Percentiles rank a stretch among this genome's conserved stretches.
Conservation (phyloP, 208 protist genomes). For the Borovskyia barvae region DNA sequence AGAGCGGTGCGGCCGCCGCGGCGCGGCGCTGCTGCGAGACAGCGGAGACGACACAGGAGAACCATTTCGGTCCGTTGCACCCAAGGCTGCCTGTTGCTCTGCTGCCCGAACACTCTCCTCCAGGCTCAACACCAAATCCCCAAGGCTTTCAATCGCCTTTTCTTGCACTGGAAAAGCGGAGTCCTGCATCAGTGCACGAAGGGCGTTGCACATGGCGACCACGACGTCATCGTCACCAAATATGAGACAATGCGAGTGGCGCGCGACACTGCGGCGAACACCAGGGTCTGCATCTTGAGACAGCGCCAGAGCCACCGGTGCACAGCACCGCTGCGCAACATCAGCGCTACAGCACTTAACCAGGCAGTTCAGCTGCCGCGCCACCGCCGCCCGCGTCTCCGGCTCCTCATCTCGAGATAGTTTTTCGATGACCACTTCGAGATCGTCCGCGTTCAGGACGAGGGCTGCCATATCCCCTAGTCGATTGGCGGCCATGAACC, state of each 20-base stretch:
- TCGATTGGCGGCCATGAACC: conserved; percentile 54
- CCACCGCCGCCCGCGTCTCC: conserved; percentile 60
- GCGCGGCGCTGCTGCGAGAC: conserved; percentile 13
- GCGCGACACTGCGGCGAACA: conserved; percentile 51
- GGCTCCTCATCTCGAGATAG: conserved; percentile 65
- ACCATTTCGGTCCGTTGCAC: background rate
- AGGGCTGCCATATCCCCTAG: conserved; percentile 44
- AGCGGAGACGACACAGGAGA: conserved; percentile 11
- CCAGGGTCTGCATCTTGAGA: conserved; percentile 48
- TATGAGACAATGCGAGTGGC: conserved; percentile 43
- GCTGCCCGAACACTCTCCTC: conserved; percentile 16
- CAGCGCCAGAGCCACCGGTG: conserved; percentile 38
- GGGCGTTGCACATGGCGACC: conserved; percentile 29
- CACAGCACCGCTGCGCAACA: conserved; percentile 28
- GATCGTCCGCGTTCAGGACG: conserved; percentile 41
- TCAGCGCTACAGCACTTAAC: conserved; percentile 21
- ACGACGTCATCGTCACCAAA: conserved; percentile 36
- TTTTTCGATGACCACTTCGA: conserved; percentile 39
- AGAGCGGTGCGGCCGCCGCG: background rate
- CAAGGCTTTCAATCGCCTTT: conserved; percentile 40
- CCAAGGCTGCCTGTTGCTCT: conserved; percentile 1
- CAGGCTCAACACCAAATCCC: conserved; percentile 28
- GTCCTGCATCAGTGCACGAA: conserved; percentile 48
- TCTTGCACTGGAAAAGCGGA: conserved; percentile 36
- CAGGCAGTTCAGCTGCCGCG: conserved; percentile 51